Evolutionary conservation across 164 flowering plant species (phyloP).

Genomic region (Chloranthus sessilifolius): DNA sequence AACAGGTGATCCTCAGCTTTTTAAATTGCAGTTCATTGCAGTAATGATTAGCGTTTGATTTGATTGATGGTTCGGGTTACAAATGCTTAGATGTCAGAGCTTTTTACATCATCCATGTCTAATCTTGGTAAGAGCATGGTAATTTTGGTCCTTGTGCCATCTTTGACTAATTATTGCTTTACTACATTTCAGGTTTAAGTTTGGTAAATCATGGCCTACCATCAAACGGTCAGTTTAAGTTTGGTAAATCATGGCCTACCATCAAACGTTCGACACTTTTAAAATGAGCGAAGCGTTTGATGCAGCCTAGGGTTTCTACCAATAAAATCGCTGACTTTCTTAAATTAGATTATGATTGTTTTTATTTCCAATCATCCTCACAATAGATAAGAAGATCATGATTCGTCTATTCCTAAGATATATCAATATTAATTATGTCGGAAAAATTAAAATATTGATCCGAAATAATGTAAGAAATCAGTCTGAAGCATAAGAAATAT

Average conservation of each 20-base stretch:
- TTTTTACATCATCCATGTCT: constrained; percentile 1
- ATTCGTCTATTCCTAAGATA: no score
- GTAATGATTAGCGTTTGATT: constrained; percentile 2
- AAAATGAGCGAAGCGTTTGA: neutral
- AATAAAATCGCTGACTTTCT: no score
- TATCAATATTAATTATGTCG: no score
- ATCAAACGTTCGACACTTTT: neutral
- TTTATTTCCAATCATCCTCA: no score
- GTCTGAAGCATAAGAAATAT: no score
- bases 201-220: neutral
- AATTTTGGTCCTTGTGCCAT: neutral
- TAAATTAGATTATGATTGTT: no score
- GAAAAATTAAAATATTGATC: no score
- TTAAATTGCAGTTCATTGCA: neutral
- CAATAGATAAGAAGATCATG: no score
- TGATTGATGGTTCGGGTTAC: neutral
- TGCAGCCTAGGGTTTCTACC: neutral
- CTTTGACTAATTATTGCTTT: neutral
- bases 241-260: neutral
- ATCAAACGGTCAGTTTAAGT: no score
- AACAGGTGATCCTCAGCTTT: neutral
- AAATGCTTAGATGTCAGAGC: neutral
- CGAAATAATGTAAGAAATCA: no score
- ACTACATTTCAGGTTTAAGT: neutral
- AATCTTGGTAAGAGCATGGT: neutral